Conservation (phyloP, 257 asterid species). For the Coffea eugenioides region DNA sequence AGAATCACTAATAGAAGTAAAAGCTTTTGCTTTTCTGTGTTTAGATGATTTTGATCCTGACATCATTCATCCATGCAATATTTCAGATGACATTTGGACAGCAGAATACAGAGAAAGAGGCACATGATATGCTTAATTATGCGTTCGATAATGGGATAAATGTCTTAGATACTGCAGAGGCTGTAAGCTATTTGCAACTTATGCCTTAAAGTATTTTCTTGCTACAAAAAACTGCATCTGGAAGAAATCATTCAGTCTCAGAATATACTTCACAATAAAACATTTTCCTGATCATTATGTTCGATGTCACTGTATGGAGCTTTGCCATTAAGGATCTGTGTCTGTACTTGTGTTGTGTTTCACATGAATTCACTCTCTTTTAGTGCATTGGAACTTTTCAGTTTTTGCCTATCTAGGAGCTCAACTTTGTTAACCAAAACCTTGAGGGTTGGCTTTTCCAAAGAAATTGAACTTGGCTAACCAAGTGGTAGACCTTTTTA, state of each 20-base stretch:
- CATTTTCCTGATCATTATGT: background rate
- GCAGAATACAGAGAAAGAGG: slow-evolving; percentile 94
- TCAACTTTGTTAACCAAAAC: background rate
- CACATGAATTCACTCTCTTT: background rate
- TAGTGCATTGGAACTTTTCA: background rate
- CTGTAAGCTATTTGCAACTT: slow-evolving; percentile 37
- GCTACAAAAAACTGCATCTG: too few relatives aligned
- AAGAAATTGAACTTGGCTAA: background rate
- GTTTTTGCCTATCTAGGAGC: background rate
- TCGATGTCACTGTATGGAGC: background rate
- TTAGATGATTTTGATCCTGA: slow-evolving; percentile 12
- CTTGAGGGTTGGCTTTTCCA: background rate
- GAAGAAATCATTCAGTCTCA: background rate
- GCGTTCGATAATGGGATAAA: slow-evolving; percentile 84
- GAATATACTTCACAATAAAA: background rate
- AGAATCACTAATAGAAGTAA: background rate
- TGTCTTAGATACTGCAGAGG: slow-evolving; percentile 75
- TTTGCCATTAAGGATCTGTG: background rate
- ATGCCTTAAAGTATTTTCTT: background rate
- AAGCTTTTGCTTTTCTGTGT: background rate
- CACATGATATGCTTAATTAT: slow-evolving; percentile 77
- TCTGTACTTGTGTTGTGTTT: background rate
- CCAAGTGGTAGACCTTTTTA: background rate
- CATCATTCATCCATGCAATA: background rate
- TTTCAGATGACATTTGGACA: slow-evolving; percentile 90